Evolutionary conservation across 345 rosid genomes (phyloP), one percentile per base, ranked within the genome.

Genomic region (Anacardium occidentale): DNA sequence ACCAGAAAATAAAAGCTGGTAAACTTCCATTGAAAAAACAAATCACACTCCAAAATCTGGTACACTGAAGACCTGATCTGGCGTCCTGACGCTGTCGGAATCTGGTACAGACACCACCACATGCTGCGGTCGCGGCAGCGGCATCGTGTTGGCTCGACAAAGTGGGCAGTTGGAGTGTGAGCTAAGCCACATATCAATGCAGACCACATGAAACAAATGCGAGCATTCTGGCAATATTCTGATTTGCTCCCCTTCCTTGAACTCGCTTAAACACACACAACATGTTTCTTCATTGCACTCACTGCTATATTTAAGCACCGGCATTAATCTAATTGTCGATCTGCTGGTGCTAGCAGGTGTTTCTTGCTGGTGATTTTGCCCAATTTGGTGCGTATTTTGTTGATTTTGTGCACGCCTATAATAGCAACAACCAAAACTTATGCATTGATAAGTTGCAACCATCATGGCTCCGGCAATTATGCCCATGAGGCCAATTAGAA

Each of bases 91-190:
- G 10, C 60, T 62, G 9, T 37, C 70, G 10, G 75, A 59, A 32
- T 76, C 75, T 51, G 79, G 71, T 71, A 73, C 7, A 21, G 75
- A 24, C 37, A 79, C 10, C 45, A 42, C 75, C 20, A 70, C 51
- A 40, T 69, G 62, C 4, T 66, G 62, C 4, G 20, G 74, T 0
- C 60, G 61, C 47, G 71, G 71, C 21, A 2, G 61, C 47, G 71
- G 71, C 21, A 2, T 15, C 5, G 76, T 37, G 22, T 72, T 57
- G 29, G 83, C 78, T 22, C 90, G 81, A 63, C 90, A 86, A 20
- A 83, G 83, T 0, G 90, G 90, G 68, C 89, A 88, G 71, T 65
- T 83, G 1, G 87, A 65, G 48, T 83, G 92, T 8, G 82, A 83
- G 44, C 48, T 45, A 5, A 84, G 78, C 90, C 92, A 84, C 74